phyloP scores from a whole-genome alignment of 1,284 basidiomycete species.

The Ustilago trichophora region DNA sequence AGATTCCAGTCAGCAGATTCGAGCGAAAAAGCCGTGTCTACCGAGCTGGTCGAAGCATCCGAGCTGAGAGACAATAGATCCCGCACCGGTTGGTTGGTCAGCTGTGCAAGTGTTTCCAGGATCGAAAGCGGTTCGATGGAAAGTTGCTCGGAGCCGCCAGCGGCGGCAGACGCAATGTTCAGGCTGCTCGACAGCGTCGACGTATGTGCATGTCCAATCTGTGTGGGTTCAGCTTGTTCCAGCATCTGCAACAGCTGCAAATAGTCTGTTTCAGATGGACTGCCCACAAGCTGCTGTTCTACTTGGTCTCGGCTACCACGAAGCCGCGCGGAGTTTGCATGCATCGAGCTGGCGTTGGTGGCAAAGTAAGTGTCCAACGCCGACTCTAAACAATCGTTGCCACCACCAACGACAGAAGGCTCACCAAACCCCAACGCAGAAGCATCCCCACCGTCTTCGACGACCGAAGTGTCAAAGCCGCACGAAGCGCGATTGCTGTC shows the following conservation, averaged over 20 bases:
- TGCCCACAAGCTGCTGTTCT: no score
- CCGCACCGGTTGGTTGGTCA: constrained; percentile 7
- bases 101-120: constrained; percentile 5
- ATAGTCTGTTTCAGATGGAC: constrained; percentile 1
- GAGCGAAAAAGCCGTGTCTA: constrained; percentile 17
- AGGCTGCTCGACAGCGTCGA: no score
- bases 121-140: constrained; percentile 14
- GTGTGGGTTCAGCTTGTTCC: neutral
- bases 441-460: no score
- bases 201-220: no score
- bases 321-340: no score
- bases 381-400: neutral
- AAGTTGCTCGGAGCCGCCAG: no score
- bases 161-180: no score
- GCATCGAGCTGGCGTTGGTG: neutral
- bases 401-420: neutral
- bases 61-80: neutral
- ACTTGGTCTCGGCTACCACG: no score
- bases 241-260: constrained; percentile 5
- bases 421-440: neutral
- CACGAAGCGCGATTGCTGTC: constrained; percentile 5
- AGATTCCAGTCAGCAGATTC: constrained; percentile 13
- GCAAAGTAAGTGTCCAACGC: constrained; percentile 7
- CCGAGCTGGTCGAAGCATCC: constrained; percentile 11
- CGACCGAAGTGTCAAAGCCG: constrained; percentile 3